phyloP scores from a whole-genome alignment of 306 rosid genomes.

The Cucumis cinereus region DNA sequence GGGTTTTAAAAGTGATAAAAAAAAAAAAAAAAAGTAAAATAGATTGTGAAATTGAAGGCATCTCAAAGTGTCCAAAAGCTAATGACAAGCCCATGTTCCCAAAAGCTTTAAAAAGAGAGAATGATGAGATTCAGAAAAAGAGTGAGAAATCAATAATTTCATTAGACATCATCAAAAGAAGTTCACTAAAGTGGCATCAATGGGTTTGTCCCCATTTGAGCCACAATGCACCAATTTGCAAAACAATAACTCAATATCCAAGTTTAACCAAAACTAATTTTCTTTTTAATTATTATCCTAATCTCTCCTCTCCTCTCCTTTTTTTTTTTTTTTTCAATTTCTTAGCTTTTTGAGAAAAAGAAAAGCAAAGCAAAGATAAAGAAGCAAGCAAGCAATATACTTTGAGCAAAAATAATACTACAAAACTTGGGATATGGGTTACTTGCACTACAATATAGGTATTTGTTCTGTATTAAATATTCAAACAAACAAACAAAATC shows the following conservation, averaged over 20 bases:
- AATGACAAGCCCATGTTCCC: constrained; percentile 66
- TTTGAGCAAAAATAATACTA: constrained; percentile 8
- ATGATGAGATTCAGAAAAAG: constrained; percentile 37
- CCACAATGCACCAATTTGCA: not conserved
- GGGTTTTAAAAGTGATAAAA: constrained; percentile 31
- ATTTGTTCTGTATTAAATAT: not conserved
- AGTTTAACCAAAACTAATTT: not conserved
- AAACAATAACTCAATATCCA: not conserved
- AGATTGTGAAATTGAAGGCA: constrained; percentile 35
- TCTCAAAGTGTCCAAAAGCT: constrained; percentile 48
- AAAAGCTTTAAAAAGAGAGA: constrained; percentile 43
- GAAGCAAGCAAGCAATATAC: constrained; percentile 4
- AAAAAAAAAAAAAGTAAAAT: constrained; percentile 46
- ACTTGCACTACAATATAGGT: constrained; percentile 33
- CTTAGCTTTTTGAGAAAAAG: not conserved
- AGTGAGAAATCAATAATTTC: constrained; percentile 35
- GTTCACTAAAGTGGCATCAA: constrained; percentile 38
- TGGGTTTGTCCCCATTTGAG: constrained; percentile 17
- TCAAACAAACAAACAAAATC: too few relatives aligned
- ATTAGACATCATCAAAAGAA: constrained; percentile 50
- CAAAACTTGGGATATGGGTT: constrained; percentile 18
- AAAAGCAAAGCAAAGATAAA: not conserved
- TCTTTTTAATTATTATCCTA: not conserved
- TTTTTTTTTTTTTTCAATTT: not conserved
- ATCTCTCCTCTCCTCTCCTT: not conserved